Base-by-base conservation (phyloP, 257 asterid species). In the Solanum tacnaense region DNA sequence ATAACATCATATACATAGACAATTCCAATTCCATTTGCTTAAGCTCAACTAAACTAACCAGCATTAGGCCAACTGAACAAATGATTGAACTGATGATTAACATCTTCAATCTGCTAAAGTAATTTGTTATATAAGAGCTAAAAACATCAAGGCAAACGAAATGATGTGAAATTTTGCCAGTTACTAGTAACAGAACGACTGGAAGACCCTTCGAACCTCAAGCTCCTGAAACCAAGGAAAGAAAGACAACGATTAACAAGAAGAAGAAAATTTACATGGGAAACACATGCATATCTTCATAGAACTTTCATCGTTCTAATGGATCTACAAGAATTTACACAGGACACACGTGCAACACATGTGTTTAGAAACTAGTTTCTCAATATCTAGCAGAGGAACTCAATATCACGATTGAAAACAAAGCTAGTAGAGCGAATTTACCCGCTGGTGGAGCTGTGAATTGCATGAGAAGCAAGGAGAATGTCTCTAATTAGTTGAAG, bases 401-500 rank as follows among this genome's bases (percentile, higher is more conserved):
- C 84, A 41, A 7, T 20, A 76, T 39, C 62, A 78, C 5, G 6
- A 46, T 46, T 46, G 39, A 44, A 44, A 27, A 16, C 9, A 44
- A 79, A 44, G 39, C 25, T 81, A 81, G 41, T 44, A 81, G 32
- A 34, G n/a, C 13, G 23, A 71, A 71, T 86, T 52, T 56, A 88
- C 87, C 89, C 89, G 56, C 87, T 84, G n/a, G 87, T 88, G 36
- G 89, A 88, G 83, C 79, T 88, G 32, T 29, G 79, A 73, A 70
- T 36, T 8, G 67, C 31, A 34, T 88, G 87, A 52, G 79, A 72
- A 88, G 89, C 89, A 72, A 88, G 89, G 21, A 88, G 76, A 88
- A 84, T 84, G 76, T 88, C 89, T 29, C 36, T 71, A 71, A 83
- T 88, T 86, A 84, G 78, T 82, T 41, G 56, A 6, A 68, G 79